Evolutionary conservation across 2,329 filamentous ascomycete genomes (phyloP), one percentile per base, ranked within the genome.

Genomic region (Rutstroemia sp.): DNA sequence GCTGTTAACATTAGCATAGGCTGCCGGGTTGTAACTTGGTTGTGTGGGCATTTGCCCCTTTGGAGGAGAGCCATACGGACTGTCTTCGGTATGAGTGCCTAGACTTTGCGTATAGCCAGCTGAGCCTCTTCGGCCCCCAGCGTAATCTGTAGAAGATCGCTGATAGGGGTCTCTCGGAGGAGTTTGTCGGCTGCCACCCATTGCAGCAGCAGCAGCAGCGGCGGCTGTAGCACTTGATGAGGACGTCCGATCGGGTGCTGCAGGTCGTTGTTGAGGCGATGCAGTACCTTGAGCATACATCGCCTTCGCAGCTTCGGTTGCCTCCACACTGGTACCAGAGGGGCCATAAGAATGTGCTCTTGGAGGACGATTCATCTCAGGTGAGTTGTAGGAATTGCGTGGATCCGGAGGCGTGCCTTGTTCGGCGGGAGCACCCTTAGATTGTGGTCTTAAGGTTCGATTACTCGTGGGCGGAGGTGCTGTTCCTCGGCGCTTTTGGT

Each of bases 21-120:
- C 86, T 23, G 82, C 83, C 27, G 89, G 89, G 68, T 94, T 89
- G 69, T 94, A 94, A 63, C 82, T 83, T 42, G 83, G 76, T 63
- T 86, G 82, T 60, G 78, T 73, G 16, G 74, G 72, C 48, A 70
- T 69, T 58, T 72, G 72, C 57, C 68, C 65, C 44, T 70, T 71
- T 36, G 70, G 70, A 39, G 66, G 59, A 40, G 63, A 47, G 30
- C 61, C 60, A 47, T 66, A 66, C 17, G 57, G 56, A 44, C 42
- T 45, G 44, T 61, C 62, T 59, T 68, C 64, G 3, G 59, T 36
- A 30, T 67, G 64, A 12, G 60, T 51, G 44, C 65, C 62, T 25
- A 63, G 60, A 23, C 59, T 61, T 49, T 45, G 53, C 16, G 49
- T 53, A 58, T 67, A 67, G 12, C 59, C 60, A 49, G 57, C 58